Conservation (phyloP, 306 rosid species). For the Senna tora region DNA sequence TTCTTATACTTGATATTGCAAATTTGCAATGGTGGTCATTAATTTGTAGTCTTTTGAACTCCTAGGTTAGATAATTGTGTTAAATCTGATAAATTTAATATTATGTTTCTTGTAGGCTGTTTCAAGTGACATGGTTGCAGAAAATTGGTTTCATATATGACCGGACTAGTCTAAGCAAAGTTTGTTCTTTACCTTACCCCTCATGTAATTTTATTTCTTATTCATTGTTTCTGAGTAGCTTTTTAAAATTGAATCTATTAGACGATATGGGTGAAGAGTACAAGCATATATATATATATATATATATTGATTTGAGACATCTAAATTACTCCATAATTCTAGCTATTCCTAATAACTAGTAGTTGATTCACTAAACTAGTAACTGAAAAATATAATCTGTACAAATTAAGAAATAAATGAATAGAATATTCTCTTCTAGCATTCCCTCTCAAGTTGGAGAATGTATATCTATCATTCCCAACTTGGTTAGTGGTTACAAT, state of each 20-base stretch:
- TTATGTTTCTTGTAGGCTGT: conserved; percentile 69
- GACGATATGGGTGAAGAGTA: no score
- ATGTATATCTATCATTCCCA: no score
- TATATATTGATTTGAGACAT: no score
- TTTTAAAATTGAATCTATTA: conserved; percentile 16
- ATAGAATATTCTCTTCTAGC: no score
- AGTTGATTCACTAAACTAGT: no score
- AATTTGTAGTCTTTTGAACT: background rate
- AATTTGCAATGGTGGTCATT: background rate
- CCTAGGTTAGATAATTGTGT: conserved; percentile 10
- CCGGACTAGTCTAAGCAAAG: conserved; percentile 64
- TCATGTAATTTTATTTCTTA: conserved; percentile 35
- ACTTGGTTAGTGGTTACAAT: no score
- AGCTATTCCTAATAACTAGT: no score
- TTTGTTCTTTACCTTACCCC: conserved; percentile 65
- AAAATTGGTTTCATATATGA: conserved; percentile 78
- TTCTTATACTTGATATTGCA: conserved; percentile 3
- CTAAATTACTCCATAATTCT: no score
- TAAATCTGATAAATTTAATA: conserved; percentile 26
- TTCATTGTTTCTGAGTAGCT: conserved; percentile 24
- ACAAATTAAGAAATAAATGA: no score
- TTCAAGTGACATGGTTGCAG: conserved; percentile 84
- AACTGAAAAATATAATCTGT: no score
- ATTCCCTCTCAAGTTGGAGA: no score
- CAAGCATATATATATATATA: no score